These are phyloP conservation scores for Starmerella vaccinii DNA, from an alignment of 805 yeast species.

Conservation along the genomic window DNA sequence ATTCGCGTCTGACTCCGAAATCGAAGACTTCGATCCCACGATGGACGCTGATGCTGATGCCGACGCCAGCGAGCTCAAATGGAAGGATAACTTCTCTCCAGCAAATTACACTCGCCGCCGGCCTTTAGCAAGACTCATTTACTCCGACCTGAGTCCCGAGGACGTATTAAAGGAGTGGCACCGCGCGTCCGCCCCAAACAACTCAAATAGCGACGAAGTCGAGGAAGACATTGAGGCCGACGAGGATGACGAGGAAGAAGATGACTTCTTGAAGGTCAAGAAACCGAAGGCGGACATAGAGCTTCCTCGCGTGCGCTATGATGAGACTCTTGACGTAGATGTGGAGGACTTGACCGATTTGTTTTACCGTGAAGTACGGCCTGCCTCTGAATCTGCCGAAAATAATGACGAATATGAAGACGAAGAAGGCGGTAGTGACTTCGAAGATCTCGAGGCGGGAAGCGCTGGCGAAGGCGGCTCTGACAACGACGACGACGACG, in stretches of 20 bases:
- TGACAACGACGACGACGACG: constrained; percentile 26
- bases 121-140: constrained; percentile 73
- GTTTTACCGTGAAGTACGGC: constrained; percentile 30
- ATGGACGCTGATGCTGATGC: constrained; percentile 18
- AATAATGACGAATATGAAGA: constrained; percentile 32
- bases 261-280: constrained; percentile 28
- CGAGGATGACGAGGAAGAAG: constrained; percentile 31
- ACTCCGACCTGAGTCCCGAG: constrained; percentile 65
- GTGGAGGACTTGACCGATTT: constrained; percentile 21
- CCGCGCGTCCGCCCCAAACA: constrained; percentile 19
- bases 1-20: constrained; percentile 23
- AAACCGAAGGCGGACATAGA: constrained; percentile 14
- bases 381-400: constrained; percentile 9
- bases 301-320: constrained; percentile 25
- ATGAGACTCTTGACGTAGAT: constrained; percentile 20
- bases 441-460: constrained; percentile 28
- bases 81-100: constrained; percentile 37
- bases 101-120: constrained; percentile 48
- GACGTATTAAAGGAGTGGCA: constrained; percentile 28
- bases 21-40: constrained; percentile 19
- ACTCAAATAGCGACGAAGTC: constrained; percentile 19
- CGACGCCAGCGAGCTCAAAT: constrained; percentile 29
- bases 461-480: constrained; percentile 19
- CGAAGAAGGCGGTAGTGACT: constrained; percentile 29
- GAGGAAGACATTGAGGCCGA: constrained; percentile 25